These are phyloP conservation scores for Iberis pinnata DNA, from an alignment of 345 rosid species.

Conservation along the genomic window DNA sequence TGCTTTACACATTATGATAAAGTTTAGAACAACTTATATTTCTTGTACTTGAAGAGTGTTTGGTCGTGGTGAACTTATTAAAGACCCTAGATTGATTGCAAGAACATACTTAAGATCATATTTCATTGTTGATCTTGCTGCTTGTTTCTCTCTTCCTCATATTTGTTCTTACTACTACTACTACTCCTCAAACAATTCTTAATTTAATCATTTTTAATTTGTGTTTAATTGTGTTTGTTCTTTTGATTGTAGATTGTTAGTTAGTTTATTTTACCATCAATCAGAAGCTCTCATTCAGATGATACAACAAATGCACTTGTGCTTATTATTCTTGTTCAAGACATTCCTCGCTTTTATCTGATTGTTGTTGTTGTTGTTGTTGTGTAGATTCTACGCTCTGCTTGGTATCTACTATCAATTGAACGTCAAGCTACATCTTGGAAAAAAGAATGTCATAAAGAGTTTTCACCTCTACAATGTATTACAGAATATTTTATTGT, in stretches of 20 bases:
- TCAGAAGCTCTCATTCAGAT: conserved; percentile 49
- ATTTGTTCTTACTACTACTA: conserved; percentile 19
- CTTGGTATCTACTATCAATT: conserved; percentile 79
- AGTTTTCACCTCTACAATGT: conserved; percentile 36
- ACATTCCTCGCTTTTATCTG: conserved; percentile 60
- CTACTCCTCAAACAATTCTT: neutral
- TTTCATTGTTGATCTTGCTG: conserved; percentile 61
- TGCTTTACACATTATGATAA: conserved; percentile 47
- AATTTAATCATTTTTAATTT: neutral
- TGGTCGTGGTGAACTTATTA: conserved; percentile 80
- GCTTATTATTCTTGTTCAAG: conserved; percentile 70
- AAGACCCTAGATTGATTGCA: conserved; percentile 58
- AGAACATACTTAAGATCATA: conserved; percentile 58
- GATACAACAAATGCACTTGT: conserved; percentile 66
- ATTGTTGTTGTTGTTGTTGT: conserved; percentile 30
- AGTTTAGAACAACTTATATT: conserved; percentile 73
- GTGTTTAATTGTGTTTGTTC: neutral
- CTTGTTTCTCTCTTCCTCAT: conserved; percentile 83
- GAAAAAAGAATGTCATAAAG: conserved; percentile 57
- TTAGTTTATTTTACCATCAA: conserved; percentile 60
- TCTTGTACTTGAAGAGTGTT: conserved; percentile 66
- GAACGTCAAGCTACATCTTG: conserved; percentile 79
- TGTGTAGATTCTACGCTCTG: conserved; percentile 74
- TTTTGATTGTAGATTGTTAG: conserved; percentile 54
- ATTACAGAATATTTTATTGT: conserved; percentile 43